Conservation (phyloP, 805 yeast species). For the Candida taoyuanica region DNA sequence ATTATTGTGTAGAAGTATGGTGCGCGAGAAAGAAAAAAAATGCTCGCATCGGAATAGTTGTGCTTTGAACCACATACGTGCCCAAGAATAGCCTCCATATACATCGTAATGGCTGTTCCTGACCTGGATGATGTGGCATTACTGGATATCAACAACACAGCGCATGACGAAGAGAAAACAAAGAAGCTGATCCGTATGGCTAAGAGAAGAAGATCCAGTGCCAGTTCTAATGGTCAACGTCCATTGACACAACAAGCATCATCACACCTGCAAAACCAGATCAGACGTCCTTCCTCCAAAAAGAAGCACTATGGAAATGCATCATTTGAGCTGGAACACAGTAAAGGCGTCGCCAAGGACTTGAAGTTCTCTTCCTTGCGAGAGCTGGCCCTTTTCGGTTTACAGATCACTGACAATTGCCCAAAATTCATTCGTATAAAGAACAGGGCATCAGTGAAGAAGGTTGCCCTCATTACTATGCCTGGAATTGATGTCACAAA, state of each 20-base stretch:
- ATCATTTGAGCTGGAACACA: constrained; percentile 32
- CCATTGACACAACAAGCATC: neutral
- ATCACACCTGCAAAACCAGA: neutral
- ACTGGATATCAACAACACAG: constrained; percentile 5
- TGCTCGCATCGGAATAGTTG: too few species aligned
- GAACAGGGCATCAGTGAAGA: constrained; percentile 45
- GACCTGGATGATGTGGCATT: constrained; percentile 8
- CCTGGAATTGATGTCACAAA: constrained; percentile 57
- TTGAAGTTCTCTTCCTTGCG: constrained; percentile 18
- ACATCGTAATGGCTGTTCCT: neutral
- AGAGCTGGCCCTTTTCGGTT: constrained; percentile 27
- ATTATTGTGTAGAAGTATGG: too few species aligned
- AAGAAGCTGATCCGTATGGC: constrained; percentile 3
- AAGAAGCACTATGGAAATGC: constrained; percentile 27
- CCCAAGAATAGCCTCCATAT: too few species aligned
- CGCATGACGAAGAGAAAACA: constrained; percentile 3
- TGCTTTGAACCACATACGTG: too few species aligned
- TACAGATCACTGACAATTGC: constrained; percentile 26
- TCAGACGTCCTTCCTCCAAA: constrained; percentile 14
- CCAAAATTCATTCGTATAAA: constrained; percentile 48
- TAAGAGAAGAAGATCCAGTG: constrained; percentile 27
- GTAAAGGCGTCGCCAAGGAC: constrained; percentile 5
- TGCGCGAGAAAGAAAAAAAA: too few species aligned
- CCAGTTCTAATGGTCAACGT: constrained; percentile 3
- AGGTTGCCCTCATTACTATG: constrained; percentile 52